Percentiles rank a stretch among this genome's conserved stretches.
phyloP scores from a whole-genome alignment of 768 basidiomycete species.

The Amanita phalloides region DNA sequence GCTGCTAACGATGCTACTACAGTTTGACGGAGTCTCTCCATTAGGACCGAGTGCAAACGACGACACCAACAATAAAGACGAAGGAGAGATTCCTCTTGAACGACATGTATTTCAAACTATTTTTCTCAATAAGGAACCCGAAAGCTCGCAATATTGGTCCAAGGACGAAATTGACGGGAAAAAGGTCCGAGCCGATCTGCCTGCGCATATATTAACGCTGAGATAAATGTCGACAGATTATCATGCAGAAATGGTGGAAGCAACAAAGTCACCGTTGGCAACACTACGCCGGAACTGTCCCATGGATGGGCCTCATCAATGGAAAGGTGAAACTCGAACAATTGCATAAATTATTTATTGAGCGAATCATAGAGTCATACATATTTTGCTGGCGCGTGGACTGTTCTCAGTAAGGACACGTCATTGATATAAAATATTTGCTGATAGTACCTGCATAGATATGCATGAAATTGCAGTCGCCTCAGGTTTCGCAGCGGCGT shows the following conservation, averaged over 20 bases:
- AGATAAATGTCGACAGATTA: conserved; percentile 12
- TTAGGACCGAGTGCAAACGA: conserved; percentile 6
- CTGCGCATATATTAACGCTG: neutral
- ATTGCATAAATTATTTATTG: neutral
- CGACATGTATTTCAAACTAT: conserved; percentile 41
- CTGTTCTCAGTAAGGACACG: conserved; percentile 18
- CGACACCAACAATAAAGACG: neutral
- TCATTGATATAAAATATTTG: neutral
- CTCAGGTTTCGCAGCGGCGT: conserved; percentile 27
- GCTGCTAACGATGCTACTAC: neutral
- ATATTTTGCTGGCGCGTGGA: conserved; percentile 26
- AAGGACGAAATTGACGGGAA: conserved; percentile 26
- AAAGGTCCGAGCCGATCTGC: conserved; percentile 10
- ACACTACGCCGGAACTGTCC: conserved; percentile 26
- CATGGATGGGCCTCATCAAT: conserved; percentile 28
- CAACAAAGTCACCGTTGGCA: conserved; percentile 43
- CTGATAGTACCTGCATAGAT: conserved; percentile 11
- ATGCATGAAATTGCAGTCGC: conserved; percentile 29
- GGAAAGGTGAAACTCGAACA: conserved; percentile 13
- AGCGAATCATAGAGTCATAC: conserved; percentile 16
- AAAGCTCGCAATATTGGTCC: conserved; percentile 29
- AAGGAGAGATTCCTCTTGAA: conserved; percentile 20
- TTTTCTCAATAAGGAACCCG: conserved; percentile 30
- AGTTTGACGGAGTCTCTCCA: conserved; percentile 17
- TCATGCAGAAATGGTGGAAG: conserved; percentile 41